Evolutionary conservation across 1,284 basidiomycete genomes (phyloP), one percentile per base, ranked within the genome.

Genomic region (Melampsora larici-populina): DNA sequence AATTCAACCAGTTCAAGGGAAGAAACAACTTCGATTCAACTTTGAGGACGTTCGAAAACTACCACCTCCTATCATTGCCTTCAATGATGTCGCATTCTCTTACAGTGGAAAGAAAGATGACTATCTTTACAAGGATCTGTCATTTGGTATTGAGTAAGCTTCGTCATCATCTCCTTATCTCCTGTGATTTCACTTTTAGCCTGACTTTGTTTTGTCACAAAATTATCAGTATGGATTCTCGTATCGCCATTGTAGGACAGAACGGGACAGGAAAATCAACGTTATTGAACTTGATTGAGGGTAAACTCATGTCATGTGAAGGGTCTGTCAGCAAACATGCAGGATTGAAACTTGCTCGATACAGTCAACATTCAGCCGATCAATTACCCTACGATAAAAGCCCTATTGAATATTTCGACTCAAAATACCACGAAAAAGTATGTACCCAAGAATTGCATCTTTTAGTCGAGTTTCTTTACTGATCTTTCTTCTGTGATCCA

Each of bases 191-290:
- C 18, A 21, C 55, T 24, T 8, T 58, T n/a, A 58, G 55, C 21
- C n/a, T n/a, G 55, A 58, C n/a, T 62, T 68, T 40, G 18, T 49
- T 49, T 33, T 51, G 46, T 40, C 31, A 2, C 11, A 31, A 36
- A 70, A 24, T n/a, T 29, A 55, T 9, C 81, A 93, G 92, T 85
- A 96, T 96, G 93, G 94, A 96, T 85, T 93, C 92, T 40, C 91
- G 93, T 79, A 87, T 99, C 70, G 96, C 96, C 81, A 98, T 99
- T 83, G 93, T 99, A 81, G 96, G 97, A 79, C 94, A 95, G 80
- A 99, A 99, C 86, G 96, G 96, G 82, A 91, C 96, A 46, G 96
- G 96, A 79, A 99, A 99, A 85, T 98, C 96, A 48, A 99, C 96
- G 9, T 89, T 99, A 70, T 89, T 99, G 64, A 91, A 98, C 87